Evolutionary conservation across 805 yeast genomes (phyloP).

Genomic region (Priceomyces carsonii): DNA sequence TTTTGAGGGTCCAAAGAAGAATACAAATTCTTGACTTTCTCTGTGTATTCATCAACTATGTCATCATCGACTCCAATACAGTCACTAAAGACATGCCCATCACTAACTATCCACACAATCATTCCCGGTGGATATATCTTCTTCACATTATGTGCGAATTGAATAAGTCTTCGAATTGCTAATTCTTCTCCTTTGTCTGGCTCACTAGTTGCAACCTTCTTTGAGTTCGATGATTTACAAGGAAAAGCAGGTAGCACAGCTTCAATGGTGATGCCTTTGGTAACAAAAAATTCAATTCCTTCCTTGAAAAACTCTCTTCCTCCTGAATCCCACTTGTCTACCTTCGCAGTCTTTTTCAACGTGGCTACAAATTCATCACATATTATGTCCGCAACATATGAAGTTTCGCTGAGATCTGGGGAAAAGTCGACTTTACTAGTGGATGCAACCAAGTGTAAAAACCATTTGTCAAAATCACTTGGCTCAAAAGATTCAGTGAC

Average conservation of each 20-base stretch:
- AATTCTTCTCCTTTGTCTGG: constrained; percentile 57
- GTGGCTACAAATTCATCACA: constrained; percentile 46
- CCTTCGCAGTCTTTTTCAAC: constrained; percentile 46
- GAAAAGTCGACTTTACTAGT: constrained; percentile 19
- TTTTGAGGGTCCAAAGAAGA: constrained; percentile 31
- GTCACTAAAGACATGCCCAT: constrained; percentile 66
- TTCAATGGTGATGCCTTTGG: constrained; percentile 48
- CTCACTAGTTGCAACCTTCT: constrained; percentile 47
- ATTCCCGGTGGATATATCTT: constrained; percentile 55
- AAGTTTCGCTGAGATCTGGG: not conserved
- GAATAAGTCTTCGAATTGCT: constrained; percentile 31
- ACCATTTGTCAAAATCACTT: constrained; percentile 33
- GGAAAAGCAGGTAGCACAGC: constrained; percentile 67
- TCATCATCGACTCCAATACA: constrained; percentile 62
- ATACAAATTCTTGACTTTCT: constrained; percentile 45
- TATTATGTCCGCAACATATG: constrained; percentile 17
- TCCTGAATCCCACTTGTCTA: constrained; percentile 51
- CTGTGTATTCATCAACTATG: constrained; percentile 50
- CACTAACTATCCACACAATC: constrained; percentile 57
- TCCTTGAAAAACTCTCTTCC: constrained; percentile 46
- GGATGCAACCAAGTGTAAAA: constrained; percentile 25
- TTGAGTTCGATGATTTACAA: constrained; percentile 58
- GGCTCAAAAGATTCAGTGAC: constrained; percentile 25
- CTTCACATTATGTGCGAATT: constrained; percentile 28
- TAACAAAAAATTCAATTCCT: constrained; percentile 49